A percentile compares a stretch with the other conserved stretches of the same genome.
phyloP scores from a whole-genome alignment of 148 eudicot species.

The Chenopodium suecicum region DNA sequence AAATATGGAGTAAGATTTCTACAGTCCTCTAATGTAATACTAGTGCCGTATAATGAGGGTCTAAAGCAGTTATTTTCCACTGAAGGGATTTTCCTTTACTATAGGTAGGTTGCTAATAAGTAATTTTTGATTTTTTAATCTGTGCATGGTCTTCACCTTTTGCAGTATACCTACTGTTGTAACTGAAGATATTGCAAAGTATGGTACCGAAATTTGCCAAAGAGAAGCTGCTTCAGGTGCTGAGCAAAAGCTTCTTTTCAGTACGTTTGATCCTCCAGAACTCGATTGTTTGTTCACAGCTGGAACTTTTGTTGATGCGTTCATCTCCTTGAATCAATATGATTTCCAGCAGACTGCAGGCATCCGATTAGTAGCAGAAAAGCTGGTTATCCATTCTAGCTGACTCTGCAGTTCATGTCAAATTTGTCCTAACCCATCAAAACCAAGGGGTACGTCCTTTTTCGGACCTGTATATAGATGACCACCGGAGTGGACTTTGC shows the following conservation, averaged over 20 bases:
- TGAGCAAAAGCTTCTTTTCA: slow-evolving; percentile 53
- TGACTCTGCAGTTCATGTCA: slow-evolving; percentile 20
- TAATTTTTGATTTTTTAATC: slow-evolving; percentile 3
- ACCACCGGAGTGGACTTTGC: slow-evolving; percentile 3
- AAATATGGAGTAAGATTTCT: background rate
- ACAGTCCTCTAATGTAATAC: background rate
- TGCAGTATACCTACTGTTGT: slow-evolving; percentile 74
- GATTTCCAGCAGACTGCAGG: slow-evolving; percentile 85
- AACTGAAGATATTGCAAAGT: slow-evolving; percentile 47
- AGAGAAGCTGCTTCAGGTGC: slow-evolving; percentile 49
- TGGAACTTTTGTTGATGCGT: slow-evolving; percentile 59
- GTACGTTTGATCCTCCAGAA: slow-evolving; percentile 66
- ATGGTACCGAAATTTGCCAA: slow-evolving; percentile 70
- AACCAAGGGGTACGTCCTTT: background rate
- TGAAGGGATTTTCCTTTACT: too few relatives aligned
- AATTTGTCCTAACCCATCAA: background rate
- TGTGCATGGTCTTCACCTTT: slow-evolving; percentile 5
- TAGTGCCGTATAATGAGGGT: background rate
- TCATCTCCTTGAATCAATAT: slow-evolving; percentile 66
- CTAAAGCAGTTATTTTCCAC: background rate
- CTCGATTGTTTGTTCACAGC: slow-evolving; percentile 55
- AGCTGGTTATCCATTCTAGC: slow-evolving; percentile 53
- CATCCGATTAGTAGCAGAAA: slow-evolving; percentile 75
- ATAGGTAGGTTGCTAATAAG: background rate
- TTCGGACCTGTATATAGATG: slow-evolving; percentile 22